These are phyloP conservation scores for Solanum pimpinellifolium DNA, from an alignment of 257 asterid species.

Conservation along the genomic window DNA sequence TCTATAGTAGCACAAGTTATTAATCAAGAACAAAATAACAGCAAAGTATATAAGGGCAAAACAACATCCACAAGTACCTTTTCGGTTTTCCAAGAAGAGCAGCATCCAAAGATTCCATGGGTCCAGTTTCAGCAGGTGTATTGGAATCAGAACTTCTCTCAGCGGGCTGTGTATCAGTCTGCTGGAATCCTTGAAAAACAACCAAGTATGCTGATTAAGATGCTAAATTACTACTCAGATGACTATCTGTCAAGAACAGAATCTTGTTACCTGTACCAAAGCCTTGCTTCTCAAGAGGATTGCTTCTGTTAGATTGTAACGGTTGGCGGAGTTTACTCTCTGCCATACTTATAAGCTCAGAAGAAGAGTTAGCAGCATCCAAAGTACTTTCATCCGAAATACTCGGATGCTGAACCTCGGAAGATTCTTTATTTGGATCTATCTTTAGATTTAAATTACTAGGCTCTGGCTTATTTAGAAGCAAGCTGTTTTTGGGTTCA, in stretches of 20 bases:
- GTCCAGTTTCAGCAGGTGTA: slow-evolving; percentile 10
- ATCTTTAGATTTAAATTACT: slow-evolving; percentile 7
- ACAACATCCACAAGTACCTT: slow-evolving; percentile 27
- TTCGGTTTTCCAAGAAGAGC: slow-evolving; percentile 57
- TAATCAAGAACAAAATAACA: background rate
- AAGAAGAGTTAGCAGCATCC: slow-evolving; percentile 8
- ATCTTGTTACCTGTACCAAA: slow-evolving; percentile 39
- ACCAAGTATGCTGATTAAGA: slow-evolving; percentile 6
- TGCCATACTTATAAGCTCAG: background rate
- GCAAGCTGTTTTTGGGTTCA: slow-evolving; percentile 11
- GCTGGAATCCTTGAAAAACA: slow-evolving; percentile 66
- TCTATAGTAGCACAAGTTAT: slow-evolving; percentile 32
- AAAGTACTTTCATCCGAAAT: slow-evolving; percentile 1
- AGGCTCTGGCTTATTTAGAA: slow-evolving; percentile 34
- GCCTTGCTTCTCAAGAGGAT: slow-evolving; percentile 19
- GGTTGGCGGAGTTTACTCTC: background rate
- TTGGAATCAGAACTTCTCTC: slow-evolving; percentile 19
- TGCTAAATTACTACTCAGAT: background rate
- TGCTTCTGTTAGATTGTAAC: slow-evolving; percentile 10
- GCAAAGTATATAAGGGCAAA: background rate
- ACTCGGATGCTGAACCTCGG: slow-evolving; percentile 9
- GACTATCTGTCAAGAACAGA: slow-evolving; percentile 5
- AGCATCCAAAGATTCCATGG: slow-evolving; percentile 22
- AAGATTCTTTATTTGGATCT: slow-evolving; percentile 30
- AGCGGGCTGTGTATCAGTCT: slow-evolving; percentile 15